Evolutionary conservation across 768 basidiomycete genomes (phyloP).

Genomic region (Boletus eberwhitei): DNA sequence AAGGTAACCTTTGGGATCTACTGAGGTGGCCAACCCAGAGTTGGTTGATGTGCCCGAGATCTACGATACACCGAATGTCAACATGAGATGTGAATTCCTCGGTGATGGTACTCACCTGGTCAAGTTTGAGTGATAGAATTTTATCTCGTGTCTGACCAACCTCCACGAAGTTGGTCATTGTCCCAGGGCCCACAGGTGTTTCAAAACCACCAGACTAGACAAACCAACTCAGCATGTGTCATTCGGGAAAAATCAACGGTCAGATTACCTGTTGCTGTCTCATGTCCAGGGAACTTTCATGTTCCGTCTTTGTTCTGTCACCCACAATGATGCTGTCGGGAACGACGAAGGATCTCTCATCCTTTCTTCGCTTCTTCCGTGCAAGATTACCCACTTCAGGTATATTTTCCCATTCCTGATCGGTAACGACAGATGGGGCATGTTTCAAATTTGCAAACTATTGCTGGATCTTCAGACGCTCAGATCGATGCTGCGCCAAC

Average conservation of each 20-base stretch:
- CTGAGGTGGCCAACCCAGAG: constrained; percentile 80
- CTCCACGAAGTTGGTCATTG: constrained; percentile 90
- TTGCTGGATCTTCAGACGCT: constrained; percentile 91
- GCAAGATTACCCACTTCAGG: constrained; percentile 97
- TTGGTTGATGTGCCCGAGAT: constrained; percentile 67
- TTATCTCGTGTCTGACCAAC: constrained; percentile 96
- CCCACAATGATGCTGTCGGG: constrained; percentile 92
- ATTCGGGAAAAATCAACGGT: not conserved
- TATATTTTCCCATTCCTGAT: constrained; percentile 90
- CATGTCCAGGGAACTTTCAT: constrained; percentile 73
- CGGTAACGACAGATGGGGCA: constrained; percentile 81
- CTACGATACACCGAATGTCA: constrained; percentile 30
- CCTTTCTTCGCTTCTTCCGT: constrained; percentile 81
- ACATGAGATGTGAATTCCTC: not conserved
- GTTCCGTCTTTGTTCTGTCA: constrained; percentile 69
- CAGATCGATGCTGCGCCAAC: constrained; percentile 73
- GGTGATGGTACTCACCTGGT: constrained; percentile 60
- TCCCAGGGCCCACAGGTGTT: constrained; percentile 79
- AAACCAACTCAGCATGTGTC: not conserved
- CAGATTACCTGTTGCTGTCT: constrained; percentile 69
- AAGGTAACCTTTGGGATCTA: constrained; percentile 98
- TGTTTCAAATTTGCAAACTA: constrained; percentile 96
- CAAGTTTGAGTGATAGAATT: constrained; percentile 88
- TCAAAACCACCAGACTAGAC: constrained; percentile 58
- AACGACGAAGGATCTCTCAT: constrained; percentile 84